Conservation (phyloP, 139 green algal genomes). For the Micractinium sp. region DNA sequence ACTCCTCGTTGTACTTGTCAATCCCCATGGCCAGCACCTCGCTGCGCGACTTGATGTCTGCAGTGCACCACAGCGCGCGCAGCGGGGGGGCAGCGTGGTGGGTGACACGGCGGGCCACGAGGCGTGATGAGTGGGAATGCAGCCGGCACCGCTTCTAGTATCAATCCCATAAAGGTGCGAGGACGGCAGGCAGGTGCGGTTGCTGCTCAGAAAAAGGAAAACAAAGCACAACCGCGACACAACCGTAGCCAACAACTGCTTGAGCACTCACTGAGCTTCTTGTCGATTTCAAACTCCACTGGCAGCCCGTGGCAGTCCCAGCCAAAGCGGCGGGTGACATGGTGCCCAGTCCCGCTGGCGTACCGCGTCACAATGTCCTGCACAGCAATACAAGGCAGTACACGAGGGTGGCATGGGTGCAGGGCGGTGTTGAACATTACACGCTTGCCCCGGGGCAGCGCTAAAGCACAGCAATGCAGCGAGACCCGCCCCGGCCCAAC, state of each 20-base stretch:
- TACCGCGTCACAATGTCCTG: slow-evolving; percentile 98
- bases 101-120: not conserved
- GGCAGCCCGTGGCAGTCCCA: slow-evolving; percentile 99
- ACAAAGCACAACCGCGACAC: too few relatives aligned
- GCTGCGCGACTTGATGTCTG: slow-evolving; percentile 86
- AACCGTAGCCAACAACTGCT: too few relatives aligned
- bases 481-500: too few relatives aligned
- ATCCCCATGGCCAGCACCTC: slow-evolving; percentile 97
- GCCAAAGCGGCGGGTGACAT: slow-evolving; percentile 92
- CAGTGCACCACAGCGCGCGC: slow-evolving; percentile 7
- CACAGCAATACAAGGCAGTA: not conserved
- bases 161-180: too few relatives aligned
- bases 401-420: not conserved
- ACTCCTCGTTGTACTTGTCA: slow-evolving; percentile 99
- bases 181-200: not conserved
- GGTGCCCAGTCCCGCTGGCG: slow-evolving; percentile 84
- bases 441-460: too few relatives aligned
- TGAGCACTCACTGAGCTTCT: slow-evolving; percentile 86
- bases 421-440: not conserved
- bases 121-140: not conserved
- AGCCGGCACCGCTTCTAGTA: not conserved
- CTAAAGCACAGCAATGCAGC: too few relatives aligned
- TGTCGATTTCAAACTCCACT: slow-evolving; percentile 99
- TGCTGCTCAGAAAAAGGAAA: not conserved
- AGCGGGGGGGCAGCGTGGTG: not conserved